Percentiles rank a stretch among this genome's conserved stretches.
phyloP scores from a whole-genome alignment of 495 filamentous ascomycete species.

The Eremomyces bilateralis region DNA sequence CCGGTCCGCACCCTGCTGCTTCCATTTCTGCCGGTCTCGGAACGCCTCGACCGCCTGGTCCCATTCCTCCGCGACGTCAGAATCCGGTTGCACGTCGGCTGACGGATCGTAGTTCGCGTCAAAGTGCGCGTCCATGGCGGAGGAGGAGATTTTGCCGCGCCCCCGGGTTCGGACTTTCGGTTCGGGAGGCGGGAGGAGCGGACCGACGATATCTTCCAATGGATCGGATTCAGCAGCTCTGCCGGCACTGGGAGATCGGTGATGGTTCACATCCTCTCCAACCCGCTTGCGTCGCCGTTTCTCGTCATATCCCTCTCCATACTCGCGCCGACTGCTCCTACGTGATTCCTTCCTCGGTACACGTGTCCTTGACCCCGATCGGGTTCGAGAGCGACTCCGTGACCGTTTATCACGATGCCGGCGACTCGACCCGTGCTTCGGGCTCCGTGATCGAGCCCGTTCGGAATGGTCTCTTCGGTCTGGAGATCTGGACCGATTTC shows the following conservation, averaged over 20 bases:
- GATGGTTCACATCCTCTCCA: no score
- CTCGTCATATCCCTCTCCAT: no score
- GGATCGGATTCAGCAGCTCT: conserved; percentile 43
- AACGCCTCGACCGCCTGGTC: conserved; percentile 60
- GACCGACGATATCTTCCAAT: conserved; percentile 60
- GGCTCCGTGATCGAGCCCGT: no score
- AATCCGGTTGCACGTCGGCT: conserved; percentile 39
- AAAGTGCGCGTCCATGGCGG: conserved; percentile 66
- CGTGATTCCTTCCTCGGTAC: no score
- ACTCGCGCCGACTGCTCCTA: no score
- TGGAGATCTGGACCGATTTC: no score
- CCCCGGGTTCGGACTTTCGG: conserved; percentile 42
- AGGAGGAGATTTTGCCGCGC: conserved; percentile 39
- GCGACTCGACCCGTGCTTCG: no score
- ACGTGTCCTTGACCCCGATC: no score
- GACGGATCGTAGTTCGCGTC: conserved; percentile 54
- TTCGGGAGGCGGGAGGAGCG: conserved; percentile 35
- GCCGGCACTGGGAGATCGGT: no score
- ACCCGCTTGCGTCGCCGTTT: no score
- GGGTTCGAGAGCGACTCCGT: no score
- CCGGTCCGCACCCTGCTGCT: conserved; percentile 52
- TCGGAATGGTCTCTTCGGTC: background rate
- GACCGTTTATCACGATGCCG: no score
- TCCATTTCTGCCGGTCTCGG: conserved; percentile 68
- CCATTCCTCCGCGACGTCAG: conserved; percentile 45